These are phyloP conservation scores for Coniochaeta prunicola DNA, from an alignment of 2,329 filamentous ascomycete species.

Conservation along the genomic window DNA sequence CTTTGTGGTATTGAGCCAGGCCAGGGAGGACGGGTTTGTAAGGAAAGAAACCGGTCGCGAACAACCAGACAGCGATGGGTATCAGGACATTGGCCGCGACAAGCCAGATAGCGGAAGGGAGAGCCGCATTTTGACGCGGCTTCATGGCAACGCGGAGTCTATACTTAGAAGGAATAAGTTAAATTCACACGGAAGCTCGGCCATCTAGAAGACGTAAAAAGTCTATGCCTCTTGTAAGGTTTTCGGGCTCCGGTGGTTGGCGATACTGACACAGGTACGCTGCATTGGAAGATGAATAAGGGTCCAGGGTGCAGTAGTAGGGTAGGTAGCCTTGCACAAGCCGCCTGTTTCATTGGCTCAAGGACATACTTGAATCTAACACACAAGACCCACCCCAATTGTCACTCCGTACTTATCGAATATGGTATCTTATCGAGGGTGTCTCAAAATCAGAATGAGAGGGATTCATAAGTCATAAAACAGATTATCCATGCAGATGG, in stretches of 20 bases:
- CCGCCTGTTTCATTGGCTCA: not conserved
- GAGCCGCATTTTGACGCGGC: constrained; percentile 18
- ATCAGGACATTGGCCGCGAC: constrained; percentile 69
- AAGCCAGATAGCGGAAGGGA: constrained; percentile 37
- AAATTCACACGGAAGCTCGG: constrained; percentile 7
- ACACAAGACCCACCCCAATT: not conserved
- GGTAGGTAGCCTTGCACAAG: not conserved
- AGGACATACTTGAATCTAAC: not conserved
- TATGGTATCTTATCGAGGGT: not conserved
- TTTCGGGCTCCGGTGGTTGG: not conserved
- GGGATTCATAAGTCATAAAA: not conserved
- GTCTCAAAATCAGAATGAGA: not conserved
- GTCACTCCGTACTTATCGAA: not conserved
- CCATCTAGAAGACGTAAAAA: not conserved
- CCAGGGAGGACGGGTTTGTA: constrained; percentile 93
- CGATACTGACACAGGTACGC: no score
- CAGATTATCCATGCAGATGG: not conserved
- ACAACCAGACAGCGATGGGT: constrained; percentile 65
- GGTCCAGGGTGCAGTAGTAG: not conserved
- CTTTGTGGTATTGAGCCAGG: constrained; percentile 60
- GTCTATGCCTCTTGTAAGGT: not conserved
- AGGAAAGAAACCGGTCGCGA: constrained; percentile 91
- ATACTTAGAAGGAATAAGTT: constrained; percentile 2
- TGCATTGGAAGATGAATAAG: not conserved
- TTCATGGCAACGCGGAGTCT: constrained; percentile 13